Conservation (phyloP, 768 basidiomycete species). For the Rhodotorula babjevae region DNA sequence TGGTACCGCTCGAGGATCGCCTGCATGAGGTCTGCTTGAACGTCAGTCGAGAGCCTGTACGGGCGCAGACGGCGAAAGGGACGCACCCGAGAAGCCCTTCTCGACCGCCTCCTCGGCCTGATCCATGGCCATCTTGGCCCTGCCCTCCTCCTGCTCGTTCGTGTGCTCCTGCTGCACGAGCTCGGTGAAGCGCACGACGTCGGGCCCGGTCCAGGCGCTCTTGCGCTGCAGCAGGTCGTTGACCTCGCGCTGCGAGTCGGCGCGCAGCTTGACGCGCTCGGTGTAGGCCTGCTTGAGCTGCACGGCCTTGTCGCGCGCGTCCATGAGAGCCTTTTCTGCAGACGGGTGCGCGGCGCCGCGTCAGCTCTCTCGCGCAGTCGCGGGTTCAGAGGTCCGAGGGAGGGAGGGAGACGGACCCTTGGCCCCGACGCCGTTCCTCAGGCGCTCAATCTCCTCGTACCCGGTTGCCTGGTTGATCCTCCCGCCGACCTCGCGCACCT, state of each 20-base stretch:
- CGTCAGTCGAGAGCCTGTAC: background rate
- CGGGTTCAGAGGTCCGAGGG: background rate
- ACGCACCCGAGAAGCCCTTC: slow-evolving; percentile 60
- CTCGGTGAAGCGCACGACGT: slow-evolving; percentile 76
- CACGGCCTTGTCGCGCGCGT: slow-evolving; percentile 62
- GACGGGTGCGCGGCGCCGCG: background rate
- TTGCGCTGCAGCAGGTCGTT: slow-evolving; percentile 93
- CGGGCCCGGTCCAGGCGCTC: slow-evolving; percentile 80
- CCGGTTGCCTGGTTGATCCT: slow-evolving; percentile 84
- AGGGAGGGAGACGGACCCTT: slow-evolving; percentile 59
- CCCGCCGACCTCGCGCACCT: slow-evolving; percentile 67
- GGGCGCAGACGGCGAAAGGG: background rate
- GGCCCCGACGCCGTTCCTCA: slow-evolving; percentile 70
- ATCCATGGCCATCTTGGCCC: slow-evolving; percentile 63
- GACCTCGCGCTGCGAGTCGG: slow-evolving; percentile 85
- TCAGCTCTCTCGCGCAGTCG: too few relatives aligned
- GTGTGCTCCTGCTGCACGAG: slow-evolving; percentile 86
- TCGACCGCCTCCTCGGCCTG: slow-evolving; percentile 76
- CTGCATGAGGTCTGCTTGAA: slow-evolving; percentile 66
- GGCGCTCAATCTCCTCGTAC: slow-evolving; percentile 78
- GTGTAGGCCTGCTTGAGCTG: slow-evolving; percentile 72
- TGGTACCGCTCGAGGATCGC: slow-evolving; percentile 82
- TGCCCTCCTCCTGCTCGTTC: slow-evolving; percentile 70
- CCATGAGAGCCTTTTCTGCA: slow-evolving; percentile 68
- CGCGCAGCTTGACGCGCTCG: slow-evolving; percentile 69